Percentiles rank a stretch among this genome's conserved stretches.
Conservation (phyloP, 352 stramenopile genomes). For the Saprolegnia parasitica region DNA sequence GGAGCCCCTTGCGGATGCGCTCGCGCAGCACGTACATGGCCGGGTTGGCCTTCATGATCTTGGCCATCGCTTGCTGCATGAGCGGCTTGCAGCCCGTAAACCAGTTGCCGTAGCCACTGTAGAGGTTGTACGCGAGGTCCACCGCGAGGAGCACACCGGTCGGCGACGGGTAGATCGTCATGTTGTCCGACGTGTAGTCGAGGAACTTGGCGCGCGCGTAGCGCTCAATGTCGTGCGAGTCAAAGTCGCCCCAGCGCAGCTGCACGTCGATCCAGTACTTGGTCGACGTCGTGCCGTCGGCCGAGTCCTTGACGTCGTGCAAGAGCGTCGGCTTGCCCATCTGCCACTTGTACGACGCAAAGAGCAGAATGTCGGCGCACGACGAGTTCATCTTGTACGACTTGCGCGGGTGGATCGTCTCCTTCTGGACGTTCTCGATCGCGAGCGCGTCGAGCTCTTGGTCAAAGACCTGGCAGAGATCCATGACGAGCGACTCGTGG, state of each 20-base stretch:
- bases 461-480: constrained; percentile 98
- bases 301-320: constrained; percentile 96
- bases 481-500: constrained; percentile 98
- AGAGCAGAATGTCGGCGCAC: constrained; percentile 98
- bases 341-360: constrained; percentile 99
- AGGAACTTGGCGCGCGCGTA: constrained; percentile 99
- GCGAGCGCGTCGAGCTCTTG: constrained; percentile 98
- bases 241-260: constrained; percentile 99
- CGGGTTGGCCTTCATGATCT: constrained; percentile 99
- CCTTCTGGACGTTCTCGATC: constrained; percentile 99
- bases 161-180: constrained; percentile 99
- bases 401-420: constrained; percentile 99
- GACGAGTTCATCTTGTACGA: constrained; percentile 99
- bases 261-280: constrained; percentile 99
- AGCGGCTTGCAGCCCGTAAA: constrained; percentile 99
- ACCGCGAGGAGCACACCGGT: constrained; percentile 97
- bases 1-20: constrained; percentile 98
- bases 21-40: constrained; percentile 99
- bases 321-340: constrained; percentile 74
- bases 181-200: constrained; percentile 99
- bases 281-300: constrained; percentile 92
- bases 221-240: constrained; percentile 99
- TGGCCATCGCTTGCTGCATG: constrained; percentile 99
- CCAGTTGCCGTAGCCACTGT: constrained; percentile 99
- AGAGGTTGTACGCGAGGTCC: constrained; percentile 99